phyloP scores from a whole-genome alignment of 2,329 filamentous ascomycete species.

The Aspergillus fumigatiaffinis region DNA sequence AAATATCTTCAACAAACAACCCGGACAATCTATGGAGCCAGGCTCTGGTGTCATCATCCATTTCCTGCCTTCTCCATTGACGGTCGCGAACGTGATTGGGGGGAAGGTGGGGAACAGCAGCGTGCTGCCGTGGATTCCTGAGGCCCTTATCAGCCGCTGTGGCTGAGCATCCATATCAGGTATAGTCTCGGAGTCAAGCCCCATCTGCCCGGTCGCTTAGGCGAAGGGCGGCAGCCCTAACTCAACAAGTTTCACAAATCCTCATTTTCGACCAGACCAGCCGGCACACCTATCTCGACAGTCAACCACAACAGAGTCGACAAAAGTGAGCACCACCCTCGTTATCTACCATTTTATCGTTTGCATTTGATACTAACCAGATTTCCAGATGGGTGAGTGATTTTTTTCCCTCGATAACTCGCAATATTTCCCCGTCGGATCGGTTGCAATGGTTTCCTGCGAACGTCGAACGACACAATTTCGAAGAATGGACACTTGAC shows the following conservation, averaged over 20 bases:
- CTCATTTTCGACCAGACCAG: constrained; percentile 36
- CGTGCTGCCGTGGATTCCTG: not conserved
- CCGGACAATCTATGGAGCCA: not conserved
- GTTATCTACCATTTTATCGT: constrained; percentile 11
- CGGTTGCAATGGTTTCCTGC: constrained; percentile 26
- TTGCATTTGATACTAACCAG: constrained; percentile 24
- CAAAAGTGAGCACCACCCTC: constrained; percentile 46
- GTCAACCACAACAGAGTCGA: constrained; percentile 48
- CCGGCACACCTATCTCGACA: constrained; percentile 35
- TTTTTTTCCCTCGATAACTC: constrained; percentile 24
- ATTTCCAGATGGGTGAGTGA: constrained; percentile 60
- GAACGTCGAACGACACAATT: constrained; percentile 22
- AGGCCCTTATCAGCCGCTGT: constrained; percentile 13
- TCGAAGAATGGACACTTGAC: constrained; percentile 1
- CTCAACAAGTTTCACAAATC: constrained; percentile 40
- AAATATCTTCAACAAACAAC: not conserved
- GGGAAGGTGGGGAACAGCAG: constrained; percentile 14
- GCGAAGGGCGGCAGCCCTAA: constrained; percentile 44
- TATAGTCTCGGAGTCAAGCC: constrained; percentile 25
- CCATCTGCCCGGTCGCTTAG: constrained; percentile 35
- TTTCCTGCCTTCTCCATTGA: not conserved
- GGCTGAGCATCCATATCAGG: constrained; percentile 11
- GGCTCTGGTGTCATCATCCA: not conserved
- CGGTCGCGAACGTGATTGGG: not conserved
- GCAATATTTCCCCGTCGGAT: constrained; percentile 20